Evolutionary conservation across 2,329 filamentous ascomycete genomes (phyloP), one percentile per base, ranked within the genome.

Genomic region (Ceratocystiopsis minuta): DNA sequence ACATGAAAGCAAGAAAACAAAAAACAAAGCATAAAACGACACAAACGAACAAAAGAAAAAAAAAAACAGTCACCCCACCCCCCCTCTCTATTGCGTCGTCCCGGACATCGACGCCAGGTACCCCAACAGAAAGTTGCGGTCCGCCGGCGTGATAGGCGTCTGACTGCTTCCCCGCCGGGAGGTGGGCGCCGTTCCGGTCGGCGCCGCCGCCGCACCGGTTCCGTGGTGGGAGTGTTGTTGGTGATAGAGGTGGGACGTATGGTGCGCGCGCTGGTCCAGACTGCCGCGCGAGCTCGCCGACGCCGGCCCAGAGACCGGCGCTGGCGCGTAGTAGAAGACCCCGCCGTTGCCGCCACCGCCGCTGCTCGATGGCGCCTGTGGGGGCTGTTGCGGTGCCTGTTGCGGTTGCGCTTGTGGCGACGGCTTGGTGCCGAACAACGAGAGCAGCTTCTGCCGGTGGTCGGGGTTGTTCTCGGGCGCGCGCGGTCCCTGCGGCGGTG

Each of bases 71-170:
- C 16, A 16, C 9, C 9, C 14, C 6, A 5, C 36, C 18, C 36
- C 10, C 12, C 36, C 18, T 16, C 18, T 24, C 15, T 17, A 37
- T 17, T 41, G 41, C 16, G 28, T n/a, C 16, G 28, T n/a, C 13
- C 61, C 60, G 12, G 66, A 65, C 3, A 66, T 63, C 20, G 64
- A 65, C 48, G 83, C 73, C 51, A 92, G 60, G 54, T 85, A 90
- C 11, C 72, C 78, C 40, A 90, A 64, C 54, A 92, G 60, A 52
- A 90, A 90, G 15, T 68, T 77, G 54, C 81, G 78, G 50, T 90
- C 78, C 0, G 74, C 78, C 0, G 80, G 72, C 4, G 78, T 80
- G 37, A 76, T 74, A 13, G 70, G 63, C 31, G 66, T 65, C 52
- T 69, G 63, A 46, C 65, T 70, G 16, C 63, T 64, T 12, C 67